Conservation (phyloP, 352 stramenopile genomes). For the Globisporangium middletonii region DNA sequence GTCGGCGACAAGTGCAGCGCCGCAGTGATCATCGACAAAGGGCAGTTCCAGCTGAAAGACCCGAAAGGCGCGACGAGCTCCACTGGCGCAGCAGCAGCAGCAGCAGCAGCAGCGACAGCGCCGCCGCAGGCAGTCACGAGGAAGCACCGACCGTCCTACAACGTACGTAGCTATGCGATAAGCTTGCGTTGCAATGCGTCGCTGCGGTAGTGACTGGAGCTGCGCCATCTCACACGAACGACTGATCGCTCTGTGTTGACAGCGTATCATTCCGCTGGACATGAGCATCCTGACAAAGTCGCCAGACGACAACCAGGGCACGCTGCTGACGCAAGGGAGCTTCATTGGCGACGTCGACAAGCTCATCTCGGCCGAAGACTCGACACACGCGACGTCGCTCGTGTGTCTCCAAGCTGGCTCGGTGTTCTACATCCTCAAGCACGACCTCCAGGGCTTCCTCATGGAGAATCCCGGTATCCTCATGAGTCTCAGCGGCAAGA, state of each 20-base stretch:
- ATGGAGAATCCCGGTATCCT: slow-evolving; percentile 72
- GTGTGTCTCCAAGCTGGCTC: slow-evolving; percentile 44
- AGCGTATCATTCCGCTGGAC: slow-evolving; percentile 60
- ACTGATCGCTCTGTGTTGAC: background rate
- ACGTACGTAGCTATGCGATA: slow-evolving; percentile 27
- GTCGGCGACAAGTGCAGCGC: slow-evolving; percentile 54
- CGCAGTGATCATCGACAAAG: slow-evolving; percentile 77
- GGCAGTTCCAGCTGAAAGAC: slow-evolving; percentile 61
- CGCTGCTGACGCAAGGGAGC: slow-evolving; percentile 39
- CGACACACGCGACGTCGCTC: slow-evolving; percentile 50
- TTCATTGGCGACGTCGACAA: slow-evolving; percentile 74
- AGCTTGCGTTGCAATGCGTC: background rate
- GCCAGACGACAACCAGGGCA: slow-evolving; percentile 30
- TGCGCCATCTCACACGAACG: too few species aligned
- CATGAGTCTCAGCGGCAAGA: slow-evolving; percentile 57
- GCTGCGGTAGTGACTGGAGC: slow-evolving; percentile 1
- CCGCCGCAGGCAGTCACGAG: slow-evolving; percentile 20
- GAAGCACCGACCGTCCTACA: slow-evolving; percentile 41
- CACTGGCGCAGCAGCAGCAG: slow-evolving; percentile 2
- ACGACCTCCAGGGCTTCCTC: slow-evolving; percentile 64
- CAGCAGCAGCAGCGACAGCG: slow-evolving; percentile 10
- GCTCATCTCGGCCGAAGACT: slow-evolving; percentile 47
- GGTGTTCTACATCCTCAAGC: slow-evolving; percentile 58
- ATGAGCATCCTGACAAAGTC: slow-evolving; percentile 38
- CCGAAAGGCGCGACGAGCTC: slow-evolving; percentile 22